phyloP scores from a whole-genome alignment of 2,329 filamentous ascomycete genomes.

The Alternaria burnsii region DNA sequence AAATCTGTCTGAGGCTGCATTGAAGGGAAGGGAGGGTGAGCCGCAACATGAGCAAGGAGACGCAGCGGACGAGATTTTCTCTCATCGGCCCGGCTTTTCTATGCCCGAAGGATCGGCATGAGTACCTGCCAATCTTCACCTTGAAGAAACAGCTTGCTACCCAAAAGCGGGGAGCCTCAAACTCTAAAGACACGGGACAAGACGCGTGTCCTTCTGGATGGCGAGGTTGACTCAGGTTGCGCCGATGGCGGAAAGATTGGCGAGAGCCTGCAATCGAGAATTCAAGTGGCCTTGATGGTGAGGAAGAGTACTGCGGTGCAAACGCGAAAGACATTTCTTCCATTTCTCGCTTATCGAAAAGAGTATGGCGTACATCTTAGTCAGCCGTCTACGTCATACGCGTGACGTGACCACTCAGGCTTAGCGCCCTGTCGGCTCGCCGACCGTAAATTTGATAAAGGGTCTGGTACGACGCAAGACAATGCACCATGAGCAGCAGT shows the following conservation, averaged over 20 bases:
- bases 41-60: constrained; percentile 1
- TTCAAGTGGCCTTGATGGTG: background rate
- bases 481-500: background rate
- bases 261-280: constrained; percentile 1
- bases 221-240: background rate
- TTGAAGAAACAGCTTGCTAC: constrained; percentile 31
- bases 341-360: constrained; percentile 14
- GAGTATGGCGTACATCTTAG: constrained; percentile 11
- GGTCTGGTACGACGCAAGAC: background rate
- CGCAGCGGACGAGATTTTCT: constrained; percentile 6
- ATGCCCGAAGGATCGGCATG: constrained; percentile 19
- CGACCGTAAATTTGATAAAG: constrained; percentile 1
- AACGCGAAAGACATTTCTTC: constrained; percentile 12
- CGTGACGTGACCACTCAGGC: background rate
- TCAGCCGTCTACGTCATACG: constrained; percentile 15
- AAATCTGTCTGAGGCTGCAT: constrained; percentile 7
- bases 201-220: background rate
- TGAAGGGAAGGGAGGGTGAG: constrained; percentile 6
- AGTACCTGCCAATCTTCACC: constrained; percentile 26
- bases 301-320: constrained; percentile 13
- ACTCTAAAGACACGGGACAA: constrained; percentile 23
- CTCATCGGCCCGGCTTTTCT: constrained; percentile 12
- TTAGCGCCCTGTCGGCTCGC: background rate
- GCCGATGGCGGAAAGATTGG: constrained; percentile 5
- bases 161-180: constrained; percentile 35